Evolutionary conservation across 2,329 filamentous ascomycete species (phyloP).

Genomic region (Daldinia sp.): DNA sequence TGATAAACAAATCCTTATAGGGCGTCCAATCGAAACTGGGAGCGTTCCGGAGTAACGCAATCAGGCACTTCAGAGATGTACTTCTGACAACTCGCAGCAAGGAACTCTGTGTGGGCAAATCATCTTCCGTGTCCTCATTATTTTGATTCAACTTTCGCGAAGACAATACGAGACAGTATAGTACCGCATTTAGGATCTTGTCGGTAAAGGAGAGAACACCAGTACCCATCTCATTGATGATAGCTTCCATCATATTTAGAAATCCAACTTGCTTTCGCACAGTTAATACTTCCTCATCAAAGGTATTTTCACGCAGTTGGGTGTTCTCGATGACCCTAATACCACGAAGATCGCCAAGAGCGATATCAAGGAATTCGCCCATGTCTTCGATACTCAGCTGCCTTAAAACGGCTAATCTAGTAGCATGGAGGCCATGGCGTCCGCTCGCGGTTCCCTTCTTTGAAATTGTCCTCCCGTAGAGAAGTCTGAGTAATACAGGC

Average conservation of each 20-base stretch:
- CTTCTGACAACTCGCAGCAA: slow-evolving; percentile 73
- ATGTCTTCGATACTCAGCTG: slow-evolving; percentile 78
- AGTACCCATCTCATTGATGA: slow-evolving; percentile 83
- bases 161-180: slow-evolving; percentile 81
- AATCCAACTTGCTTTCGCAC: slow-evolving; percentile 87
- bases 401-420: slow-evolving; percentile 81
- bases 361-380: slow-evolving; percentile 82
- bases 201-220: slow-evolving; percentile 73
- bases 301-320: slow-evolving; percentile 58
- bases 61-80: slow-evolving; percentile 82
- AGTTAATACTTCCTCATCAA: slow-evolving; percentile 68
- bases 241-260: slow-evolving; percentile 87
- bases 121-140: slow-evolving; percentile 49
- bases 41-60: slow-evolving; percentile 78
- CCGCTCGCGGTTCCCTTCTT: slow-evolving; percentile 80
- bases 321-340: slow-evolving; percentile 65
- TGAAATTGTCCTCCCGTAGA: slow-evolving; percentile 90
- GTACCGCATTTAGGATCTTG: slow-evolving; percentile 75
- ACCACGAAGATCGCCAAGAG: slow-evolving; percentile 73
- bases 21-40: slow-evolving; percentile 74
- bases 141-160: slow-evolving; percentile 64
- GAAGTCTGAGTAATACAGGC: slow-evolving; percentile 83
- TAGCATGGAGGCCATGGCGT: slow-evolving; percentile 81
- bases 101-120: slow-evolving; percentile 58
- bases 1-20: slow-evolving; percentile 75